phyloP scores from a whole-genome alignment of 768 basidiomycete species.

The Pleurotus citrinopileatus region DNA sequence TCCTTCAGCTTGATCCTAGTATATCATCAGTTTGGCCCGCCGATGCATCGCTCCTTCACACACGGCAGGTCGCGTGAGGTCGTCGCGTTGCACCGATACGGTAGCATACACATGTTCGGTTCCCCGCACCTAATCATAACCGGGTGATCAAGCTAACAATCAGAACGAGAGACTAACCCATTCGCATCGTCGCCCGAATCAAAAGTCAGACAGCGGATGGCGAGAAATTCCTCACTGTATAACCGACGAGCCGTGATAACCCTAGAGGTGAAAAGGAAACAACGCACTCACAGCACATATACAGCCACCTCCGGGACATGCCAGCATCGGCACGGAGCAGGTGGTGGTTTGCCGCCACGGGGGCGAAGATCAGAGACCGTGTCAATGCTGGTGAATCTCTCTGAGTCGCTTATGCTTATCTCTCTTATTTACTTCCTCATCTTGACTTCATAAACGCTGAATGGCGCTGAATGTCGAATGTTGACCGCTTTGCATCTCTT shows the following conservation, averaged over 20 bases:
- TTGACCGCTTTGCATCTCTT: slow-evolving; percentile 17
- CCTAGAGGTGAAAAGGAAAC: background rate
- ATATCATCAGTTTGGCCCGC: slow-evolving; percentile 44
- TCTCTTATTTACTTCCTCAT: background rate
- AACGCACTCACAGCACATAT: slow-evolving; percentile 37
- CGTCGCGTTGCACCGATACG: slow-evolving; percentile 37
- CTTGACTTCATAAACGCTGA: slow-evolving; percentile 58
- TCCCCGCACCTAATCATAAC: slow-evolving; percentile 32
- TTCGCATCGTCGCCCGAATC: slow-evolving; percentile 2
- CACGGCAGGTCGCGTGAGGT: slow-evolving; percentile 30
- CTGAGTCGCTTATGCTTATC: slow-evolving; percentile 3
- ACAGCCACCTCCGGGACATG: slow-evolving; percentile 39
- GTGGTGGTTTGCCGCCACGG: slow-evolving; percentile 42
- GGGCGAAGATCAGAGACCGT: too few relatives aligned
- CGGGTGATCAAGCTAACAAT: background rate
- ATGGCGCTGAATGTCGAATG: slow-evolving; percentile 77
- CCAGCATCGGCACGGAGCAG: slow-evolving; percentile 36
- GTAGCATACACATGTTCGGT: slow-evolving; percentile 45
- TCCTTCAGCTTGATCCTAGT: slow-evolving; percentile 39
- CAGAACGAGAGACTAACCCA: slow-evolving; percentile 14
- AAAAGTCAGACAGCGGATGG: too few relatives aligned
- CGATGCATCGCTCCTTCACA: slow-evolving; percentile 40
- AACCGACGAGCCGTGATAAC: too few relatives aligned
- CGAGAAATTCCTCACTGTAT: slow-evolving; percentile 31
- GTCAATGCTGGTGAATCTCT: too few relatives aligned